Evolutionary conservation across 768 basidiomycete genomes (phyloP), one percentile per base, ranked within the genome.

Genomic region (Lactifluus subvellereus): DNA sequence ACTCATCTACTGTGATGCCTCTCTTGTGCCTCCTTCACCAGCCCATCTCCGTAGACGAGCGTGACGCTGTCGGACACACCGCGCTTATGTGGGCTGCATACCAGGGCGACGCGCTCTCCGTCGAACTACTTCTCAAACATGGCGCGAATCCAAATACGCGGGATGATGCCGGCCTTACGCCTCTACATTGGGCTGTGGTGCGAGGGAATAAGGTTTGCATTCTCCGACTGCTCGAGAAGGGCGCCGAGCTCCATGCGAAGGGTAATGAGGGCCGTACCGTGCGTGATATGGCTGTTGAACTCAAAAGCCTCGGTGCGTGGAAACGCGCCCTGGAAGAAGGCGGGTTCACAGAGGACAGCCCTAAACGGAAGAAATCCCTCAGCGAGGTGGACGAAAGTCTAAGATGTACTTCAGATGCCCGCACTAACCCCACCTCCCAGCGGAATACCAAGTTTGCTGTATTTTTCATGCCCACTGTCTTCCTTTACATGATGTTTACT

Each of bases 61-160:
- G 86, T 45, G 97, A 99, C 73, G 79, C 86, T 2, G 89, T 92
- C 70, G 97, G 97, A 0, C 97, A 98, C 72, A 97, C 96, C 0
- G 82, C 91, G 0, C 80, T 98, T 54, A 97, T 98, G 92, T 99
- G 97, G 97, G 97, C 97, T 6, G 92, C 94, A 8, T 99, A 98
- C 74, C 97, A 99, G 73, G 97, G 97, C 51, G 97, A 99, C 71
- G 94, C 94, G 1, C 82, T 98, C 37, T 93, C 91, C 2, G 94
- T 98, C 6, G 94, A 98, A 66, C 74, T 98, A 50, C 76, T 99
- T 47, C 80, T 99, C 57, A 83, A 86, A 59, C 91, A 95, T 67
- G 92, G 92, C 2, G 94, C 97, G 2, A 89, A 85, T 61, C 79
- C 87, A 0, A 85, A 85, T 61, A 74, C 87, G 14, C 82, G 82